Base-by-base conservation (phyloP, 2,329 filamentous ascomycete species). In the Grosmannia penicillata region DNA sequence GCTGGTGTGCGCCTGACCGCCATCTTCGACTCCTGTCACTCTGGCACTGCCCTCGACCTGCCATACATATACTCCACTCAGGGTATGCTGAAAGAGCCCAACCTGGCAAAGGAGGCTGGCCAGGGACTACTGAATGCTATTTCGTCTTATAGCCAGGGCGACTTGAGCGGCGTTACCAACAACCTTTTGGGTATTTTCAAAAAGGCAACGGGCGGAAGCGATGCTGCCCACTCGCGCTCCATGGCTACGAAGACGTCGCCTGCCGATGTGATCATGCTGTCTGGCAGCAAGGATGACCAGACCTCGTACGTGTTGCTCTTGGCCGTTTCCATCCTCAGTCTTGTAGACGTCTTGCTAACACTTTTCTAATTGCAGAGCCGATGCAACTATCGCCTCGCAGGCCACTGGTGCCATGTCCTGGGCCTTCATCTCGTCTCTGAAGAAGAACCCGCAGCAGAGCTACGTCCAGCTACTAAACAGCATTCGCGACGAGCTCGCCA, bases 331-430 rank as follows among this genome's bases (percentile, higher is more conserved):
- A 18, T 11, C 25, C 25, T 47, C 44, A 46, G 40, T 37, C 49
- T 47, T 42, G 31, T 35, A n/a, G 28, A 5, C n/a, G 3, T 43
- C 35, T 38, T 19, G 26, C 40, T 42, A 22, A 34, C 22, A 27
- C 8, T 33, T n/a, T 19, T 10, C 30, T 34, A n/a, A n/a, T n/a
- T n/a, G 14, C 50, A 94, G 86, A 47, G 82, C 85, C 59, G 91
- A 98, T 56, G 87, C 89, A n/a, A 82, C 77, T 17, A 95, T 96
- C 50, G 76, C 72, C 26, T 81, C 86, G 37, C 74, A 95, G 60
- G 89, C 91, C 22, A 96, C 91, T 0, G 91, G 91, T 37, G 91
- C 91, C 54, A 96, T 98, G 91, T 94, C 86, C 2, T 96, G 83
- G 78, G 91, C 91, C 9, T 98, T 98, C 57, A 87, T 98, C 56